These are phyloP conservation scores for Esteya vermicola DNA, from an alignment of 2,329 filamentous ascomycete species.

Conservation along the genomic window DNA sequence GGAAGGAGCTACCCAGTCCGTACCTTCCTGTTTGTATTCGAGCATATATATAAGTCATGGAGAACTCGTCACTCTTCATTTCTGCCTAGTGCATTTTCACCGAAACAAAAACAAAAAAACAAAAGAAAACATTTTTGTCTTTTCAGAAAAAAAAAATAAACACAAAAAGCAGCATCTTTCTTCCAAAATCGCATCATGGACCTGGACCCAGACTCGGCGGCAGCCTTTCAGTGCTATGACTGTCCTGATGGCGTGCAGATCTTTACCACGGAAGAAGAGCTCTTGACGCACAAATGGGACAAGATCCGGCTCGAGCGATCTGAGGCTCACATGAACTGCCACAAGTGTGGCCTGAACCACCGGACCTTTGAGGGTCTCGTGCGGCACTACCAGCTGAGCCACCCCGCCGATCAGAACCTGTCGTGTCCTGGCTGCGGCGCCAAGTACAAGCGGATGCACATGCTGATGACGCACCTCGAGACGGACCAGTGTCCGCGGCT, in stretches of 20 bases:
- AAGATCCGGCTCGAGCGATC: constrained; percentile 12
- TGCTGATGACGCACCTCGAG: constrained; percentile 32
- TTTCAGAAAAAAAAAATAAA: no score
- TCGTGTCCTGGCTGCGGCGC: constrained; percentile 30
- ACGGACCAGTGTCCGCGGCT: constrained; percentile 23
- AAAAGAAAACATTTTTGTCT: no score
- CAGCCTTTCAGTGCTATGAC: constrained; percentile 10
- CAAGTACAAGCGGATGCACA: constrained; percentile 21
- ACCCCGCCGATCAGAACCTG: constrained; percentile 25
- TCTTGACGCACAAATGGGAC: constrained; percentile 15
- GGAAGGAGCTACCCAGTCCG: no score
- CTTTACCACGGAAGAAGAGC: constrained; percentile 10
- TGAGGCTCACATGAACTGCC: constrained; percentile 21
- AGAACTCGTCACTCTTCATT: no score
- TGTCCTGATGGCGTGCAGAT: constrained; percentile 7
- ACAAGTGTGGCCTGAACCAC: constrained; percentile 23
- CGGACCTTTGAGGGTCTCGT: constrained; percentile 16
- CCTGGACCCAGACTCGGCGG: no score
- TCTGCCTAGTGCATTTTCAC: no score
- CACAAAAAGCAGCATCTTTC: no score
- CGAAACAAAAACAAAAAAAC: no score
- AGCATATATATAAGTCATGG: no score
- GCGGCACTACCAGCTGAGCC: constrained; percentile 22
- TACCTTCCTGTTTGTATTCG: no score
- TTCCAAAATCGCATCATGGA: no score